Evolutionary conservation across 1,284 basidiomycete genomes (phyloP), one percentile per base, ranked within the genome.

Genomic region (Hymenochaete sp.): DNA sequence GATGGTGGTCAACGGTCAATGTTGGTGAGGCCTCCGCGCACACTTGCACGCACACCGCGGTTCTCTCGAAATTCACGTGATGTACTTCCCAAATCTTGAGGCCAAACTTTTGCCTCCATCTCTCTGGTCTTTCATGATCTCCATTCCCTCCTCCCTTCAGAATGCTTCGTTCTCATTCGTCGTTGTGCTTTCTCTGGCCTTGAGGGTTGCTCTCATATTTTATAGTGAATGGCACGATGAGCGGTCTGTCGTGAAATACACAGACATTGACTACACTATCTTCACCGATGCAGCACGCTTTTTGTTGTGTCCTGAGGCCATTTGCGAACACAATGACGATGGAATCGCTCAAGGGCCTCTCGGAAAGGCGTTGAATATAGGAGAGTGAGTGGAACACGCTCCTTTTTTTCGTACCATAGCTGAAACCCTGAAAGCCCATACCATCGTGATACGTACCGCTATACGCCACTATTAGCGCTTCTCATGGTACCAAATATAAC

Each of bases 251-350:
- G 76, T 98, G 25, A 93, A 93, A 60, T 98, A 98, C 62, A 98
- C 95, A 13, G 95, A 99, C 64, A 73, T 98, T 48, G 96, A 99
- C 67, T 98, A 98, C 63, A 75, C 81, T 33, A 95, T 99, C 52
- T 96, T 97, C 68, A 87, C 79, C 47, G 93, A 98, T 61, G 96
- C 93, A 3, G 79, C 90, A 2, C 67, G 67, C 18, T 92, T 86
- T 58, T 57, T 89, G 48, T 62, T 65, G 27, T 41, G 54, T 32
- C 59, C 62, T 3, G 51, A 56, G 14, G 28, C 42, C 14, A 39
- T 52, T 32, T 33, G 35, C 13, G 39, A 49, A 11, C 21, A 6
- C 21, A 19, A 19, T 35, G 61, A 62, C 6, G 63, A 59, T 7
- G 79, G 78, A 54, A 53, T 55, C 22, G 87, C 85, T 6, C 67